Base-by-base conservation (phyloP, 192 early-diverging fungal species). In the Coemansia sp. region DNA sequence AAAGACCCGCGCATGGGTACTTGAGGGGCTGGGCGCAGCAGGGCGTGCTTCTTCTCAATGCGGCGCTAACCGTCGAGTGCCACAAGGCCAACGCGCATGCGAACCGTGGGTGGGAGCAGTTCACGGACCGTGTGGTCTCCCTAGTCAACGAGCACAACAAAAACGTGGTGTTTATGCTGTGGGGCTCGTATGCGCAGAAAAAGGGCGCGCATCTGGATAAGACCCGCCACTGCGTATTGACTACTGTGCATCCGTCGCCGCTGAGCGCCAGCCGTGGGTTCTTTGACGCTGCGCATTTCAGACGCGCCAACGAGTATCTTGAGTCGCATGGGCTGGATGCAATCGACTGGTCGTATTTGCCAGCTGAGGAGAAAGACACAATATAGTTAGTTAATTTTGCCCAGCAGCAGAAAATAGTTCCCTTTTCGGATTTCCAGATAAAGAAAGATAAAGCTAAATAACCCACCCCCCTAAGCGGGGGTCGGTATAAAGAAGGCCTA, bases 131-230 rank as follows among this genome's bases (percentile, higher is more conserved):
- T 0, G 89, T 95, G 21, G 83, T 98, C 37, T 64, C 82, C 21
- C 82, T 91, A 53, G 64, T 98, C 49, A 90, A 88, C 67, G 72
- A 84, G 7, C 74, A 85, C 33, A 72, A 77, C 3, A 51, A 39
- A 1, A 73, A 87, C 46, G 83, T 95, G 7, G 96, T 98, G 46
- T 98, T 98, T 81, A 87, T 98, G 77, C 84, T 97, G 25, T 98
- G 96, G 95, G 96, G 96, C 21, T 68, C 80, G 23, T 88, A 90
- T 68, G 94, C 94, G 25, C 92, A 94, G 72, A 94, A 94, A 81
- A 93, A 94, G 59, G 92, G 91, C 15, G 67, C 78, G 1, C 62
- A 58, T 7, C 87, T 98, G 33, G 87, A 96, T 58, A 86, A 83
- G 67, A 85, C 84, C 63, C 89, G 89, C 71, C 95, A 98, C 70